Evolutionary conservation across 805 yeast genomes (phyloP), one percentile per base, ranked within the genome.

Genomic region (Starmerella powellii): DNA sequence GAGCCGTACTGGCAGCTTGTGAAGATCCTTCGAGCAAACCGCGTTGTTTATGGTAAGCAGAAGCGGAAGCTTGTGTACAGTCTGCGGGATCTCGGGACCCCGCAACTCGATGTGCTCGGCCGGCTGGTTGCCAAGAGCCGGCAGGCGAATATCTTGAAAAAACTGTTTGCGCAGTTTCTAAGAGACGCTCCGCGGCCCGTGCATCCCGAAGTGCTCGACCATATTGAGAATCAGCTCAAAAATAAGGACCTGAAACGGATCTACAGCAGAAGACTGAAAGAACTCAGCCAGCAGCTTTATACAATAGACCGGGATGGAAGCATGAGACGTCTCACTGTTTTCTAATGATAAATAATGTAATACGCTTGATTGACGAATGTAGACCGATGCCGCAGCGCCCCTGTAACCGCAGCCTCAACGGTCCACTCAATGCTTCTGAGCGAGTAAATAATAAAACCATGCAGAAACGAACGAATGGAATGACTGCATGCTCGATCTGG

Each of bases 111-210:
- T 6, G 31, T 27, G 13, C 31, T 47, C 19, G 50, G 50, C 10
- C 17, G 13, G 37, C 41, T 44, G 1, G 15, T 47, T 10, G 31
- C 41, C 3, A 16, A 2, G 6, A 19, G 42, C 17, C 34, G 50
- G 21, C 50, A 47, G 29, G 34, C 20, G 11, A 47, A 47, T 31
- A 34, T 31, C 20, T 34, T 47, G 12, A 31, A 21, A 10, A 18
- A n/a, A 6, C 18, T 44, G 13, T 47, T 41, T 29, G 28, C 23
- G n/a, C 23, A 31, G 18, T 18, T 47, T 3, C 13, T 41, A 6
- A 24, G 44, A 10, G 48, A 47, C 19, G 40, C 41, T 6, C 39
- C 38, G 12, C 36, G 38, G n/a, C 50, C 50, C 2, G 37, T 47
- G 5, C 50, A 47, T 18, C 48, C 48, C 6, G 40, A 38, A 2